A percentile compares a stretch with the other conserved stretches of the same genome.
These are phyloP conservation scores for Cyberlindnera xylosilytica DNA, from an alignment of 805 yeast genomes.

Conservation along the genomic window DNA sequence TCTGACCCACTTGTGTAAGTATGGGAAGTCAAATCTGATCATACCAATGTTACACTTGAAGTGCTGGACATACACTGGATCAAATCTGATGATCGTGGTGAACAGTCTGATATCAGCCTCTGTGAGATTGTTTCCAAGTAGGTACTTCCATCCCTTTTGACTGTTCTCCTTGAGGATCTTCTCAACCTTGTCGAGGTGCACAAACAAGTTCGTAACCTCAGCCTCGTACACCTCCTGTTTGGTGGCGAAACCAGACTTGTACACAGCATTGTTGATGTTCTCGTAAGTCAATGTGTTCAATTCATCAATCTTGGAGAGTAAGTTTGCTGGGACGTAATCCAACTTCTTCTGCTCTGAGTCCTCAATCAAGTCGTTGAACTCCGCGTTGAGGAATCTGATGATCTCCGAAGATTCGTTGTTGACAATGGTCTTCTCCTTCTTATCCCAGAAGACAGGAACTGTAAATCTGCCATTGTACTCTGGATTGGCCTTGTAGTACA, in stretches of 20 bases:
- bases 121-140: slow-evolving; percentile 67
- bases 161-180: slow-evolving; percentile 44
- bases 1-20: slow-evolving; percentile 74
- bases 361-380: slow-evolving; percentile 56
- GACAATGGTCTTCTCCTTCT: slow-evolving; percentile 75
- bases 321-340: slow-evolving; percentile 59
- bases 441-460: slow-evolving; percentile 94
- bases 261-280: slow-evolving; percentile 87
- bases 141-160: slow-evolving; percentile 32
- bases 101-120: slow-evolving; percentile 89
- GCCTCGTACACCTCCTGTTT: slow-evolving; percentile 77
- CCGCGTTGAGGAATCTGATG: slow-evolving; percentile 76
- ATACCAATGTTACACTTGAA: slow-evolving; percentile 87
- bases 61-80: slow-evolving; percentile 91
- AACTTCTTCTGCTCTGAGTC: slow-evolving; percentile 45
- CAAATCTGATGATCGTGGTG: slow-evolving; percentile 87
- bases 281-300: slow-evolving; percentile 81
- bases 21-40: slow-evolving; percentile 77
- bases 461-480: slow-evolving; percentile 81
- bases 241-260: slow-evolving; percentile 88
- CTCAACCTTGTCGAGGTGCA: slow-evolving; percentile 69
- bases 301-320: slow-evolving; percentile 63
- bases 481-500: slow-evolving; percentile 74
- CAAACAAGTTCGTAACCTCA: slow-evolving; percentile 61
- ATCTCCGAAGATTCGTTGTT: slow-evolving; percentile 91